A percentile compares a stretch with the other conserved stretches of the same genome.
Evolutionary conservation across 1,139 yeast genomes (phyloP).

Genomic region (Kodamaea anthophila): DNA sequence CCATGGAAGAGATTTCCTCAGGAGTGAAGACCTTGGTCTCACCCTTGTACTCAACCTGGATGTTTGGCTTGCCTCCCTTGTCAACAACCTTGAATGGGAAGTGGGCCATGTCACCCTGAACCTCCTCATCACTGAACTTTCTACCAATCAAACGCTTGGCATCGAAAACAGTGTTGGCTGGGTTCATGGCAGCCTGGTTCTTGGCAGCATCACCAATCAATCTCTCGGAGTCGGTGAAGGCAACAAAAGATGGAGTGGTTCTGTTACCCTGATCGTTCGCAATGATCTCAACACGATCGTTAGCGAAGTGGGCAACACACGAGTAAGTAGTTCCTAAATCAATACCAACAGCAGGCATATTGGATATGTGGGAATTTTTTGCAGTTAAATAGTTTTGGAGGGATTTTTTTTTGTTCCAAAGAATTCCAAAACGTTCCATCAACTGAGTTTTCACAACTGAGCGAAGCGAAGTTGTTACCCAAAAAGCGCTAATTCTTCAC

Average conservation of each 20-base stretch:
- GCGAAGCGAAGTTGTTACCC: too few relatives aligned
- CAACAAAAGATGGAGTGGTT: slow-evolving; percentile 66
- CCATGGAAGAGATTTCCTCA: slow-evolving; percentile 65
- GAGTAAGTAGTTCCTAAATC: slow-evolving; percentile 85
- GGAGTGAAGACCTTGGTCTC: slow-evolving; percentile 60
- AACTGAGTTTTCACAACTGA: too few relatives aligned
- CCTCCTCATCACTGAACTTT: slow-evolving; percentile 54
- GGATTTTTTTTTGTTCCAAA: too few relatives aligned
- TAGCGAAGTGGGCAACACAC: slow-evolving; percentile 71
- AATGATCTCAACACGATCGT: slow-evolving; percentile 66
- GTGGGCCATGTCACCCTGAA: slow-evolving; percentile 51
- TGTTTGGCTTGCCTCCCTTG: slow-evolving; percentile 54
- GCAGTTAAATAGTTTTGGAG: too few relatives aligned
- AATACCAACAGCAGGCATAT: slow-evolving; percentile 60
- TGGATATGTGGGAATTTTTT: too few relatives aligned
- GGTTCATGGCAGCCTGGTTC: slow-evolving; percentile 69
- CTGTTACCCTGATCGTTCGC: slow-evolving; percentile 70
- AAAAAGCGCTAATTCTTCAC: too few relatives aligned
- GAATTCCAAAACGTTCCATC: too few relatives aligned
- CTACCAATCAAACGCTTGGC: slow-evolving; percentile 68
- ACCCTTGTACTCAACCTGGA: slow-evolving; percentile 60
- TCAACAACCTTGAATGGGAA: slow-evolving; percentile 58
- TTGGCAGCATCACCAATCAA: slow-evolving; percentile 69
- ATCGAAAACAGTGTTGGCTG: slow-evolving; percentile 59
- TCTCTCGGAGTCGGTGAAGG: slow-evolving; percentile 62